Percentiles rank a stretch among this genome's conserved stretches.
phyloP scores from a whole-genome alignment of 2,329 filamentous ascomycete species.

The Aspergillus neotritici region DNA sequence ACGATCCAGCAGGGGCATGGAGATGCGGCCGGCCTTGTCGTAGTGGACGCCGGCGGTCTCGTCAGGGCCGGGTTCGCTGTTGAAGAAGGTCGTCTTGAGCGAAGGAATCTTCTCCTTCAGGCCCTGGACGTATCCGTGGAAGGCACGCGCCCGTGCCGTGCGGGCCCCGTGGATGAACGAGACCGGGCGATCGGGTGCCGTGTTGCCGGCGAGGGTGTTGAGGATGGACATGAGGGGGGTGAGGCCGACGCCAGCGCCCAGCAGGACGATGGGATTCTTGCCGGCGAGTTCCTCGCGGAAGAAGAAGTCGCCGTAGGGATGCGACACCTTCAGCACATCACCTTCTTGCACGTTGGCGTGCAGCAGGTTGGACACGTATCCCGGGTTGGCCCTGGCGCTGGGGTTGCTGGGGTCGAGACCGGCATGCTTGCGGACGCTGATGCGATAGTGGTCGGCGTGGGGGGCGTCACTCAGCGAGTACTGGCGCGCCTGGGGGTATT shows the following conservation, averaged over 20 bases:
- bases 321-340: constrained; percentile 59
- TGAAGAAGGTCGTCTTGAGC: constrained; percentile 54
- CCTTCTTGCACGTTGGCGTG: constrained; percentile 58
- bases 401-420: constrained; percentile 47
- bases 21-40: constrained; percentile 53
- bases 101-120: constrained; percentile 42
- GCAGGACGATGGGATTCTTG: constrained; percentile 52
- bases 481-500: constrained; percentile 62
- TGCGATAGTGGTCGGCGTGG: constrained; percentile 57
- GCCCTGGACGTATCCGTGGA: constrained; percentile 48
- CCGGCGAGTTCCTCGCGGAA: constrained; percentile 37
- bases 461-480: constrained; percentile 67
- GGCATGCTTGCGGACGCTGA: constrained; percentile 64
- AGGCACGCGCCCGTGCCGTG: constrained; percentile 44
- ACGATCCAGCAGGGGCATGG: constrained; percentile 52
- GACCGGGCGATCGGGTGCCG: constrained; percentile 43
- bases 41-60: constrained; percentile 54
- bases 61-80: constrained; percentile 44
- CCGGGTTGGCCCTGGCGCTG: constrained; percentile 48
- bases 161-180: constrained; percentile 58
- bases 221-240: constrained; percentile 58
- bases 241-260: constrained; percentile 58
- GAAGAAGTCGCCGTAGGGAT: constrained; percentile 60
- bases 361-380: constrained; percentile 64
- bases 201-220: constrained; percentile 44